Evolutionary conservation across 768 basidiomycete genomes (phyloP), one percentile per base, ranked within the genome.

Genomic region (Epithele typhae): DNA sequence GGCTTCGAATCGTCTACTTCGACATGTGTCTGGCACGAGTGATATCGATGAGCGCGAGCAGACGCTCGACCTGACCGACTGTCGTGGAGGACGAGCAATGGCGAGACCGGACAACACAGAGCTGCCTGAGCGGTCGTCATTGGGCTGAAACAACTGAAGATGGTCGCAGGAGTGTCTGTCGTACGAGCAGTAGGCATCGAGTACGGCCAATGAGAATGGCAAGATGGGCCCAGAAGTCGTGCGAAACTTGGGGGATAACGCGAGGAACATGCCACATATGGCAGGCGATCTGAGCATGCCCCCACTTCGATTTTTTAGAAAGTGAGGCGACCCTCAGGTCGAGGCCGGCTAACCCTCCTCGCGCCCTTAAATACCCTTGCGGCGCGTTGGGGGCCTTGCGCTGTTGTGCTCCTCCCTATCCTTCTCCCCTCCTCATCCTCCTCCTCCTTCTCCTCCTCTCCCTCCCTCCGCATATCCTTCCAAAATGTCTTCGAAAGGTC

Each of bases 401-500:
- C 30, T 40, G 42, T 40, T 25, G 43, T 40, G 46, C 42, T 46
- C 43, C 32, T 34, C 22, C 32, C n/a, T n/a, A n/a, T n/a, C n/a
- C n/a, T n/a, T n/a, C n/a, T 35, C 23, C 30, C 49, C 30, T 42
- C 46, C 34, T n/a, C 48, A 43, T 25, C 37, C 48, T 43, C 54
- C 44, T 33, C 22, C 41, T 19, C 40, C 44, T 33, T 21, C 41
- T 19, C 40, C 25, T 25, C 46, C 46, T 25, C 46, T 46, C 34
- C 44, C 34, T 23, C 36, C 43, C 45, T 25, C 22, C 42, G 49
- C 48, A 46, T 18, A 12, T 21, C 23, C 17, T n/a, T 24, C 33
- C 43, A 55, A 56, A 55, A 63, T 63, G 62, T 63, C 62, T 37
- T 60, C 62, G 22, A 63, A 63, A 52, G 60, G 62, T 59, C 25